Percentiles rank a stretch among this genome's conserved stretches.
Conservation (phyloP, 768 basidiomycete genomes). For the Leccinum obscurum region DNA sequence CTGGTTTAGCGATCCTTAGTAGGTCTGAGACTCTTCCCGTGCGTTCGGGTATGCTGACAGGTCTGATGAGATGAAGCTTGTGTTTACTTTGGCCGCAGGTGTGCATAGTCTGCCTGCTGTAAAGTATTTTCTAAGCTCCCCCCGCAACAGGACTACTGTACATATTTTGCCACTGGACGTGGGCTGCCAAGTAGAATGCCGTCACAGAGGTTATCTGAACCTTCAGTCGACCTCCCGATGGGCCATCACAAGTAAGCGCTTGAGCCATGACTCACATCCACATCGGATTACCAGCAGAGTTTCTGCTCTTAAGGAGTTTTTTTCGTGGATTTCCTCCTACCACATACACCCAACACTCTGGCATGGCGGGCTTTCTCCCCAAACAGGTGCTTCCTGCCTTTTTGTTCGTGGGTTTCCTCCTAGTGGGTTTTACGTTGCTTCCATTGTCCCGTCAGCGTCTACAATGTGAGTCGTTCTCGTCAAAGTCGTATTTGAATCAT, state of each 20-base stretch:
- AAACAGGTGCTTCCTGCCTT: constrained; percentile 12
- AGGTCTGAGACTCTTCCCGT: neutral
- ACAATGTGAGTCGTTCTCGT: constrained; percentile 28
- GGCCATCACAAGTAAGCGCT: neutral
- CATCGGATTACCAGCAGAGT: neutral
- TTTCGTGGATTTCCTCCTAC: neutral
- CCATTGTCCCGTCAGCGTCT: constrained; percentile 45
- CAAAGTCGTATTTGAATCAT: neutral
- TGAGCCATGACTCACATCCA: neutral
- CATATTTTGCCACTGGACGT: neutral
- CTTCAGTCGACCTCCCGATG: neutral
- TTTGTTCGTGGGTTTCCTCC: constrained; percentile 39
- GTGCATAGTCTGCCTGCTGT: neutral
- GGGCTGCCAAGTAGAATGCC: neutral
- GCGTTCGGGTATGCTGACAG: neutral
- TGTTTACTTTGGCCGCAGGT: neutral
- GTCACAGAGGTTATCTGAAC: neutral
- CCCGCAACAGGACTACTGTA: neutral
- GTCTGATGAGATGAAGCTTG: neutral
- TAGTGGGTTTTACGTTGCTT: constrained; percentile 44
- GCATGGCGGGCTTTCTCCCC: neutral
- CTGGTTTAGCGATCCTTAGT: neutral
- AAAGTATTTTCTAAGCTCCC: neutral
- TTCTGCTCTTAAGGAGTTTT: neutral
- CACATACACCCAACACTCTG: neutral